These are phyloP conservation scores for Prunus mume DNA, from an alignment of 306 rosid species.

Conservation along the genomic window DNA sequence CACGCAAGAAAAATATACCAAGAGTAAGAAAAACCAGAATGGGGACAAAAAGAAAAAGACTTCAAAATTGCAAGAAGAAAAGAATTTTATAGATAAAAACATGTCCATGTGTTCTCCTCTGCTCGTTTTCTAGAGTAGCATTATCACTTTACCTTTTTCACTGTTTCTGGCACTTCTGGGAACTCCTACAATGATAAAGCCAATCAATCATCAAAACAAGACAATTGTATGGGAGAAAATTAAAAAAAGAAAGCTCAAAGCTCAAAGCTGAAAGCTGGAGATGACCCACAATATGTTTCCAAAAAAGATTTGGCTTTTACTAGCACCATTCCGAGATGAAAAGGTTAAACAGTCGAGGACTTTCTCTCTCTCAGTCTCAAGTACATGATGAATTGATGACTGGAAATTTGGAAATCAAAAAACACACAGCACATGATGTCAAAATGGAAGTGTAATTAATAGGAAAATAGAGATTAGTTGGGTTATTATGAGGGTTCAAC, in stretches of 20 bases:
- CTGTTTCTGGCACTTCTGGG: constrained; percentile 50
- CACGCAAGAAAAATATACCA: constrained; percentile 34
- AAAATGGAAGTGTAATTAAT: neutral
- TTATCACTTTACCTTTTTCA: constrained; percentile 34
- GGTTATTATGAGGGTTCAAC: constrained; percentile 16
- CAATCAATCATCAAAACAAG: constrained; percentile 37
- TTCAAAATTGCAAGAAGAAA: constrained; percentile 7
- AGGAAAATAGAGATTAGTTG: constrained; percentile 13
- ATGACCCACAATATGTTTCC: constrained; percentile 29
- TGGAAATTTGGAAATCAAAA: neutral
- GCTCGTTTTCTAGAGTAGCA: constrained; percentile 17
- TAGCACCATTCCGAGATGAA: constrained; percentile 18
- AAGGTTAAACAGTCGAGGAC: constrained; percentile 14
- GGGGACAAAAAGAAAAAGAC: constrained; percentile 48
- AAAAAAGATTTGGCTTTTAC: constrained; percentile 37
- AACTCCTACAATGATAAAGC: constrained; percentile 40
- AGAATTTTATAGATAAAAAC: constrained; percentile 9
- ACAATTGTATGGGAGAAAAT: constrained; percentile 10
- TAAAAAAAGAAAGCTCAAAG: constrained; percentile 18
- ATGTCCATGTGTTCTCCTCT: constrained; percentile 35
- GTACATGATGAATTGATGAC: constrained; percentile 8
- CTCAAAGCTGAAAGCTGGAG: constrained; percentile 14
- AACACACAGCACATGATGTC: neutral
- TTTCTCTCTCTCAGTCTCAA: neutral
- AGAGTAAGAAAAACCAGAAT: constrained; percentile 36